Percentiles rank a stretch among this genome's conserved stretches.
These are phyloP conservation scores for Amanita fuliginea DNA, from an alignment of 768 basidiomycete species.

Conservation along the genomic window DNA sequence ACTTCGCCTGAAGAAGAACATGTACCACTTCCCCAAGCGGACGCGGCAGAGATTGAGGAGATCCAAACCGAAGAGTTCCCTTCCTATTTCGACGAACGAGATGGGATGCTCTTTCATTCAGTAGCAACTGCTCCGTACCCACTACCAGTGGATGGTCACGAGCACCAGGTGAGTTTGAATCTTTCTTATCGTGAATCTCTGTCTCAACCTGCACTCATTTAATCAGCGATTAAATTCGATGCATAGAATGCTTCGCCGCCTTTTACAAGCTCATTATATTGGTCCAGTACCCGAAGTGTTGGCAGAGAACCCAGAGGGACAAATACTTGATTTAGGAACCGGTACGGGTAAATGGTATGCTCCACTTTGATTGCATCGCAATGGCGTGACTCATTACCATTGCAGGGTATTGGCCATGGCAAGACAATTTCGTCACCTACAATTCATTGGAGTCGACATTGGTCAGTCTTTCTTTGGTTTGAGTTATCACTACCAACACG, in stretches of 20 bases:
- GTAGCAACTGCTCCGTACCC: constrained; percentile 54
- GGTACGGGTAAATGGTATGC: constrained; percentile 66
- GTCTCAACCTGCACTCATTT: background rate
- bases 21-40: background rate
- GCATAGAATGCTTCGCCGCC: constrained; percentile 35
- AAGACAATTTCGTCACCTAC: constrained; percentile 45
- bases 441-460: constrained; percentile 66
- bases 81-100: constrained; percentile 43
- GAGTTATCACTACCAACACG: constrained; percentile 8
- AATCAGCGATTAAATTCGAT: constrained; percentile 40
- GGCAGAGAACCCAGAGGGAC: constrained; percentile 22
- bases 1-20: constrained; percentile 5
- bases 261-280: constrained; percentile 47
- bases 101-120: constrained; percentile 60
- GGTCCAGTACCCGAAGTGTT: constrained; percentile 50
- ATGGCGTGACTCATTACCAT: constrained; percentile 9
- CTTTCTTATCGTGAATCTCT: constrained; percentile 2
- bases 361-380: constrained; percentile 10
- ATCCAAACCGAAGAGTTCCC: constrained; percentile 45
- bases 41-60: constrained; percentile 19
- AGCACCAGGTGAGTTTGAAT: constrained; percentile 45
- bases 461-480: constrained; percentile 32
- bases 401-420: constrained; percentile 71
- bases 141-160: constrained; percentile 59
- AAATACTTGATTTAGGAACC: constrained; percentile 65